A percentile compares a stretch with the other conserved stretches of the same genome.
phyloP scores from a whole-genome alignment of 2,329 filamentous ascomycete species.

The Colletotrichum lini region DNA sequence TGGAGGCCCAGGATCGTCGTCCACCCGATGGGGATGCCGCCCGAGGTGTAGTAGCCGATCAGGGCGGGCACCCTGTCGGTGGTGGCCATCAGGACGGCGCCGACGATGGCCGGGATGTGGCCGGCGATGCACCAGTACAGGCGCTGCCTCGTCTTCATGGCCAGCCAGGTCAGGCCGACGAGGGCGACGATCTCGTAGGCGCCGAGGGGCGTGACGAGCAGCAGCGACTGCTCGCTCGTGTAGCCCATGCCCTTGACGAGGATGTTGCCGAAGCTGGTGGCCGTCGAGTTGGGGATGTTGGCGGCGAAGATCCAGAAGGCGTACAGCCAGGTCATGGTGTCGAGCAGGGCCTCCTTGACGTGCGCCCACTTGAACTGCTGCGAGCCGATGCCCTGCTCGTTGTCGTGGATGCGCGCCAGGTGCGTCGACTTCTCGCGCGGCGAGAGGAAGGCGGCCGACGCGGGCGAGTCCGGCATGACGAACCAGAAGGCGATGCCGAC shows the following conservation, averaged over 20 bases:
- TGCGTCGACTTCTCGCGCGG: conserved; percentile 65
- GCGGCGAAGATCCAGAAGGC: conserved; percentile 46
- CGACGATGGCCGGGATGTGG: conserved; percentile 54
- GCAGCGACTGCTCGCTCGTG: conserved; percentile 71
- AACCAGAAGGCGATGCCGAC: conserved; percentile 65
- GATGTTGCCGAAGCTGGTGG: conserved; percentile 57
- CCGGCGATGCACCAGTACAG: conserved; percentile 41
- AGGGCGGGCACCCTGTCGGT: conserved; percentile 66
- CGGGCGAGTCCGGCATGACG: conserved; percentile 60
- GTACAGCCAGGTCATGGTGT: conserved; percentile 48
- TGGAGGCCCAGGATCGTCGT: conserved; percentile 44
- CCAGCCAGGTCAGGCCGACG: conserved; percentile 52
- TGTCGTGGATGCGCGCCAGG: conserved; percentile 67
- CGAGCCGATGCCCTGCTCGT: conserved; percentile 78
- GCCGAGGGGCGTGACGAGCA: conserved; percentile 76
- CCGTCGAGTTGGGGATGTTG: conserved; percentile 51
- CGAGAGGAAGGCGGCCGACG: conserved; percentile 62
- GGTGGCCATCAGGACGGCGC: conserved; percentile 43
- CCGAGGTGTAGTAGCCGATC: conserved; percentile 76
- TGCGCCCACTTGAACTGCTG: conserved; percentile 78
- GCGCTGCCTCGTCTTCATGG: conserved; percentile 54
- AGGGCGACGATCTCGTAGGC: conserved; percentile 74
- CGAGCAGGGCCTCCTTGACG: conserved; percentile 54
- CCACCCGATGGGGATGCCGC: conserved; percentile 70
- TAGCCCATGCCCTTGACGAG: conserved; percentile 72